Base-by-base conservation (phyloP, 148 eudicot species). In the Polygonum maritimum region DNA sequence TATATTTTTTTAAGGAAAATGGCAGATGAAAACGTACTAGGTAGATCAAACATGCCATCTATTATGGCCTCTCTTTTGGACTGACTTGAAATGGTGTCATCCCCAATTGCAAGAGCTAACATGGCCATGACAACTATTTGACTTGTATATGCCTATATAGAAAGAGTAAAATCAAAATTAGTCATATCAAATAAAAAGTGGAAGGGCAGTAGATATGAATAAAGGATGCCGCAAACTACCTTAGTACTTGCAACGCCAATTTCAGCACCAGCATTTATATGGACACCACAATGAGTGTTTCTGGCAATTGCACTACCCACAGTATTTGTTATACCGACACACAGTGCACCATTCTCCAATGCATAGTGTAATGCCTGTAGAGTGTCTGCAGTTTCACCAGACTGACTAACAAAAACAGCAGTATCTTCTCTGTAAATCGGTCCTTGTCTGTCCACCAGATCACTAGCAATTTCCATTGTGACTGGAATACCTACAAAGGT, bases 351-450 rank as follows among this genome's bases (percentile, higher is more conserved):
- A 84, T 92, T 96, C 78, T 88, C 93, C 69, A 88, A 78, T 58
- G 99, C 98, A 85, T 96, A 96, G 40, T 96, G 94, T 69, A 96
- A 80, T 69, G 99, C 99, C 38, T 84, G 88, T 73, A 96, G 82
- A 18, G 99, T 96, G 78, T 96, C 99, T 35, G 98, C 97, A 71
- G 99, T 96, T 91, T 96, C 99, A 69, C 99, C 99, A 69, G 99
- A 96, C 78, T 96, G 99, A 83, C 99, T 96, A 57, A 96, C 99
- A 84, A 96, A 96, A 55, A 91, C 97, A 76, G 91, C 86, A 26
- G 99, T 96, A 81, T 96, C 99, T 84, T 96, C 99, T 84, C 99
- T 86, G 82, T 92, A 96, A 70, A 96, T 91, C 13, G 99, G 98
- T 36, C 95, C 99, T 85, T 92, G 97, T 86, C 99, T 88, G 82